Percentiles rank a stretch among this genome's conserved stretches.
Evolutionary conservation across 139 green algal species (phyloP).

Genomic region (Haematococcus lacustris): DNA sequence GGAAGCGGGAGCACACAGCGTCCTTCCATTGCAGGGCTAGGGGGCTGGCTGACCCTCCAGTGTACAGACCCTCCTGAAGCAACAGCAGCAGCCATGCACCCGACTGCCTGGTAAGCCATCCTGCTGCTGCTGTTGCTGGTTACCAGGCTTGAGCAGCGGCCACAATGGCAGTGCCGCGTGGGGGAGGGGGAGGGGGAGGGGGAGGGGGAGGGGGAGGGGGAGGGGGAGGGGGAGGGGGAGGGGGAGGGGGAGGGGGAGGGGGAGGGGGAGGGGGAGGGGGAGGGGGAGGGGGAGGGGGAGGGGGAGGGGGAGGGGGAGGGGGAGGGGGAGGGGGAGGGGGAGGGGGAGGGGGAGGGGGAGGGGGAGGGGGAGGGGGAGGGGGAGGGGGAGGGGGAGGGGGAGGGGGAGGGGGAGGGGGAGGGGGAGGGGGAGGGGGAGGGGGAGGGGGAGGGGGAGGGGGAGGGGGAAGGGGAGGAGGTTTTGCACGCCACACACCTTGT

Average conservation of each 20-base stretch:
- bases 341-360: neutral
- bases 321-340: neutral
- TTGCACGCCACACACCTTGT: constrained; percentile 22
- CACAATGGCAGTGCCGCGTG: neutral
- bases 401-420: too few relatives aligned
- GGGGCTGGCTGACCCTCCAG: constrained; percentile 40
- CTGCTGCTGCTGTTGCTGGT: neutral
- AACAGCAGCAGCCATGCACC: neutral
- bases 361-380: too few relatives aligned
- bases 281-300: too few relatives aligned
- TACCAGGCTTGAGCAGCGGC: neutral
- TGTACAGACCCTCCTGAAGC: constrained; percentile 64
- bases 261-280: too few relatives aligned
- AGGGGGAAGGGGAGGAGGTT: neutral
- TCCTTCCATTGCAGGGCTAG: constrained; percentile 92
- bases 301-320: too few relatives aligned
- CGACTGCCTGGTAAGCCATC: neutral
- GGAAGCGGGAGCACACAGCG: constrained; percentile 54
- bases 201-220: too few relatives aligned
- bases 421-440: too few relatives aligned
- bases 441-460: neutral
- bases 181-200: neutral
- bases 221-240: too few relatives aligned
- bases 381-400: too few relatives aligned
- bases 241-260: too few relatives aligned